These are phyloP conservation scores for Evernia prunastri DNA, from an alignment of 495 filamentous ascomycete species.

Conservation along the genomic window DNA sequence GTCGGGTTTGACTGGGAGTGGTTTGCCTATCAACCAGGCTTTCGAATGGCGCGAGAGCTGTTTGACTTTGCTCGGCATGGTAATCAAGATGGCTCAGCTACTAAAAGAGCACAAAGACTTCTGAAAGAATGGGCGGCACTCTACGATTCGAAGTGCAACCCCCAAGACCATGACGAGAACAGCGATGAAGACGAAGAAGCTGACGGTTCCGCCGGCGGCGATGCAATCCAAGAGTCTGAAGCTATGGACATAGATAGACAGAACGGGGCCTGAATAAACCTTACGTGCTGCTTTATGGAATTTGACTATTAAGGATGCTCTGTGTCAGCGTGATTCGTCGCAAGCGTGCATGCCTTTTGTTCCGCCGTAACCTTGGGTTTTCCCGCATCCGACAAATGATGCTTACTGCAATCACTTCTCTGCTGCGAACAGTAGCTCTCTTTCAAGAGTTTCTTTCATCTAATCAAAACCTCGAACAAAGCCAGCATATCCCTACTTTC, in stretches of 20 bases:
- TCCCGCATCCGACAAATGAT: background rate
- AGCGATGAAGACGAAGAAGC: too few relatives aligned
- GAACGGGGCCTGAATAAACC: background rate
- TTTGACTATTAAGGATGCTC: background rate
- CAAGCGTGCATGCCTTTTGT: background rate
- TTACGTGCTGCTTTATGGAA: background rate
- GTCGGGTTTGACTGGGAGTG: slow-evolving; percentile 20
- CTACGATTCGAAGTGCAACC: background rate
- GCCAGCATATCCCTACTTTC: background rate
- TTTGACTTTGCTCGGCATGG: background rate
- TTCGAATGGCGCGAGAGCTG: slow-evolving; percentile 28
- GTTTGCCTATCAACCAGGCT: slow-evolving; percentile 24
- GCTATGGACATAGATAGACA: background rate
- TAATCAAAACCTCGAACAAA: background rate
- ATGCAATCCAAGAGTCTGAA: background rate
- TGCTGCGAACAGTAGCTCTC: background rate
- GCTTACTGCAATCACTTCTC: background rate
- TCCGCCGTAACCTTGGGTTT: background rate
- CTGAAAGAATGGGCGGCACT: background rate
- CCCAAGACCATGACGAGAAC: background rate
- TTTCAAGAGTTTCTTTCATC: background rate
- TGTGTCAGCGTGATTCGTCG: background rate
- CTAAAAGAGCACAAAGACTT: background rate
- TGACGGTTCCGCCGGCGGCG: too few relatives aligned
- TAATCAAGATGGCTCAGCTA: background rate